Conservation (phyloP, 192 early-diverging fungal genomes). For the Umbelopsis ramanniana region DNA sequence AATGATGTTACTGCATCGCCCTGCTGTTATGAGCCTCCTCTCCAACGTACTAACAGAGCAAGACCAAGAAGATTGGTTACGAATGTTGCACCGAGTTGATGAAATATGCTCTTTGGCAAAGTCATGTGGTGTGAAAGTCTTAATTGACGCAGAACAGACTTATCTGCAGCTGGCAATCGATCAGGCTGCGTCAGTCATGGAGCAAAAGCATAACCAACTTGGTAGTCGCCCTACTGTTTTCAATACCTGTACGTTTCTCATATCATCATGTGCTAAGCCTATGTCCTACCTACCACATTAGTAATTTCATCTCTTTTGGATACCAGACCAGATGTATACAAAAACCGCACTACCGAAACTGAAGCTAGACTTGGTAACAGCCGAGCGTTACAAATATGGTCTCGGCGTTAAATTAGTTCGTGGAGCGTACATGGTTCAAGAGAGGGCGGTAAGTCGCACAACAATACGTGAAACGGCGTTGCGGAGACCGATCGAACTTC, state of each 20-base stretch:
- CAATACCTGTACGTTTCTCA: slow-evolving; percentile 75
- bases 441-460: slow-evolving; percentile 40
- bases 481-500: not conserved
- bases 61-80: slow-evolving; percentile 75
- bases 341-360: slow-evolving; percentile 68
- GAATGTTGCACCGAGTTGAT: slow-evolving; percentile 71
- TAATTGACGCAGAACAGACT: slow-evolving; percentile 94
- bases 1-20: slow-evolving; percentile 27
- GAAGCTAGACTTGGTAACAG: slow-evolving; percentile 64
- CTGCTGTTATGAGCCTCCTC: slow-evolving; percentile 24
- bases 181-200: slow-evolving; percentile 73
- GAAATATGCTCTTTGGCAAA: slow-evolving; percentile 67
- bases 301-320: slow-evolving; percentile 12
- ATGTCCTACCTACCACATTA: not conserved
- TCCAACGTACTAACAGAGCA: slow-evolving; percentile 41
- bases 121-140: slow-evolving; percentile 67
- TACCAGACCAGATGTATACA: slow-evolving; percentile 86
- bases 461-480: not conserved
- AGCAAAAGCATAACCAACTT: slow-evolving; percentile 69
- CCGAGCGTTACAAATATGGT: slow-evolving; percentile 71
- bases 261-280: not conserved
- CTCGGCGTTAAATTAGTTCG: slow-evolving; percentile 82
- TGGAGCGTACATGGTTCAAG: slow-evolving; percentile 58
- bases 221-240: slow-evolving; percentile 67
- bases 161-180: slow-evolving; percentile 96